Conservation (phyloP, 2,329 filamentous ascomycete species). For the Ilyonectria sp. region DNA sequence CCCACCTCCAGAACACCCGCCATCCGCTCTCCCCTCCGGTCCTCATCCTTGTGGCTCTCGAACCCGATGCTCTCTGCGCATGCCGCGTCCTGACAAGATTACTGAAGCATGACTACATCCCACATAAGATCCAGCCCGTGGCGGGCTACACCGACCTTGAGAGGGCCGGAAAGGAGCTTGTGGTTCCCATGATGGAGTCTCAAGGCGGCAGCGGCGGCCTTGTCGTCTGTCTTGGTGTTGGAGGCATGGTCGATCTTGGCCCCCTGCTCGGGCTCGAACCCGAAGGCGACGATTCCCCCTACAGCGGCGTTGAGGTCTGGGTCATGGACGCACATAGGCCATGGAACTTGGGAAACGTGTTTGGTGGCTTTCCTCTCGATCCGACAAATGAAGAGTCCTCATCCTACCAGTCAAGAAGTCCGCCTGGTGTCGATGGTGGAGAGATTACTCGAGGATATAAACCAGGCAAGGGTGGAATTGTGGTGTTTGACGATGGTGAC, state of each 20-base stretch:
- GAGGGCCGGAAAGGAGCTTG: conserved; percentile 82
- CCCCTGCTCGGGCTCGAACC: conserved; percentile 79
- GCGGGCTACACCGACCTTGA: conserved; percentile 92
- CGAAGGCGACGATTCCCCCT: conserved; percentile 76
- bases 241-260: conserved; percentile 90
- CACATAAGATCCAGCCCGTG: conserved; percentile 96
- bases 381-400: conserved; percentile 63
- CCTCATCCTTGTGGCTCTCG: conserved; percentile 91
- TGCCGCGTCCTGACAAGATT: conserved; percentile 93
- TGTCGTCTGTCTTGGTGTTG: conserved; percentile 93
- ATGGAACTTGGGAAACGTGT: conserved; percentile 96
- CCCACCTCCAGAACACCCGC: conserved; percentile 86
- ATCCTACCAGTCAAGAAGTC: conserved; percentile 67
- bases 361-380: conserved; percentile 79
- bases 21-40: conserved; percentile 94
- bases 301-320: conserved; percentile 95
- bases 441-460: conserved; percentile 80
- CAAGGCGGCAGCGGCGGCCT: conserved; percentile 89
- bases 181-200: conserved; percentile 88
- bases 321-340: conserved; percentile 91
- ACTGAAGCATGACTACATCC: conserved; percentile 98
- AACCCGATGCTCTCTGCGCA: conserved; percentile 95
- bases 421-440: conserved; percentile 79
- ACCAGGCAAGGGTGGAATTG: conserved; percentile 86
- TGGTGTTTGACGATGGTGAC: conserved; percentile 97